These are phyloP conservation scores for Luffa aegyptiaca DNA, from an alignment of 306 rosid species.

Conservation along the genomic window DNA sequence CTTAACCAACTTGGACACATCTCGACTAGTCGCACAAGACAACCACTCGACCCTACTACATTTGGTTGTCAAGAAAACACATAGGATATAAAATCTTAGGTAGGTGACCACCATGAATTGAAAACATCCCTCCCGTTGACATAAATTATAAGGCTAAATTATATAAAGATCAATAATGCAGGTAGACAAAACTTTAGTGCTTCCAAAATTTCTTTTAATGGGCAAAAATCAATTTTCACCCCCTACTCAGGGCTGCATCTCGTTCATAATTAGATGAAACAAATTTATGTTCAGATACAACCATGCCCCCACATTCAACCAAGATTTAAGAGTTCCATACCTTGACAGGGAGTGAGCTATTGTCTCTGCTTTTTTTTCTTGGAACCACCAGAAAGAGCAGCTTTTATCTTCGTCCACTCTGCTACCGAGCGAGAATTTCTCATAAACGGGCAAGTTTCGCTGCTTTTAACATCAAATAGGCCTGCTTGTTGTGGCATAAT, in stretches of 20 bases:
- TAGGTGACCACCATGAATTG: too few species aligned
- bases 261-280: neutral
- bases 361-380: constrained; percentile 3
- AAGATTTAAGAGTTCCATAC: neutral
- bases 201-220: too few species aligned
- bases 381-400: constrained; percentile 44
- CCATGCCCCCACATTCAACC: neutral
- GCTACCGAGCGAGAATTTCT: constrained; percentile 60
- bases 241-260: neutral
- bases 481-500: constrained; percentile 20
- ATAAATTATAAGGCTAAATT: neutral
- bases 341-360: neutral
- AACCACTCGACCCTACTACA: too few species aligned
- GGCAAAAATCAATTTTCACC: too few species aligned
- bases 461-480: constrained; percentile 21
- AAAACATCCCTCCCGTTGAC: neutral
- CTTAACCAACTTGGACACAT: too few species aligned
- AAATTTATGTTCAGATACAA: neutral
- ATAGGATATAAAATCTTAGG: too few species aligned
- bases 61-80: too few species aligned
- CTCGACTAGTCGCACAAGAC: too few species aligned
- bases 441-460: constrained; percentile 64
- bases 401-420: constrained; percentile 64
- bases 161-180: too few species aligned
- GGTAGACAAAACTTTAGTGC: too few species aligned